phyloP scores from a whole-genome alignment of 2,329 filamentous ascomycete genomes.

The Sclerotinia nivalis region DNA sequence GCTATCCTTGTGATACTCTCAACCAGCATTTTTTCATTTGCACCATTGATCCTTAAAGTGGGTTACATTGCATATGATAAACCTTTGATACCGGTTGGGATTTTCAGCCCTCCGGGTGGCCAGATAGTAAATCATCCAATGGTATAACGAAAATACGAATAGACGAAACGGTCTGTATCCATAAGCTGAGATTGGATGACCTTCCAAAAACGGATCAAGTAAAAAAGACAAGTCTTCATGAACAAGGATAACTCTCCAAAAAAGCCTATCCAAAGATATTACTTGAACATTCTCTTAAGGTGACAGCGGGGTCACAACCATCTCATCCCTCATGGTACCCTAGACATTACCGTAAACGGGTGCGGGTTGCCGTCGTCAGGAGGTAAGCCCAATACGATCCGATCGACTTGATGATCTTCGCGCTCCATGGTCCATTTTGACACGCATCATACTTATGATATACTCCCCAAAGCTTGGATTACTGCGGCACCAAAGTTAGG shows the following conservation, averaged over 20 bases:
- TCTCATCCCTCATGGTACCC: slow-evolving; percentile 20
- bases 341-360: slow-evolving; percentile 21
- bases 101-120: slow-evolving; percentile 21
- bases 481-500: slow-evolving; percentile 21
- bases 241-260: slow-evolving; percentile 7
- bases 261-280: neutral
- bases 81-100: slow-evolving; percentile 22
- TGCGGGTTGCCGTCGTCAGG: slow-evolving; percentile 12
- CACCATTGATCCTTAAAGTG: slow-evolving; percentile 17
- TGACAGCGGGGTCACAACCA: slow-evolving; percentile 8
- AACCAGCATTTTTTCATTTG: slow-evolving; percentile 18
- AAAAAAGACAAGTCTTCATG: neutral
- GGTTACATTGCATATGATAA: slow-evolving; percentile 18
- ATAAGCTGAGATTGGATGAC: slow-evolving; percentile 25
- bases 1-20: slow-evolving; percentile 21
- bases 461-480: slow-evolving; percentile 16
- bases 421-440: slow-evolving; percentile 17
- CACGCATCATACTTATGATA: slow-evolving; percentile 24
- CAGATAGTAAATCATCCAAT: slow-evolving; percentile 21
- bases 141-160: slow-evolving; percentile 16
- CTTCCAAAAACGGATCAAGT: slow-evolving; percentile 9
- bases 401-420: slow-evolving; percentile 24
- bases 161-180: slow-evolving; percentile 24
- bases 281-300: slow-evolving; percentile 13
- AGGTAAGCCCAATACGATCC: slow-evolving; percentile 16